Evolutionary conservation across 169 alveolate species (phyloP).

Genomic region (Eimeria praecox): DNA sequence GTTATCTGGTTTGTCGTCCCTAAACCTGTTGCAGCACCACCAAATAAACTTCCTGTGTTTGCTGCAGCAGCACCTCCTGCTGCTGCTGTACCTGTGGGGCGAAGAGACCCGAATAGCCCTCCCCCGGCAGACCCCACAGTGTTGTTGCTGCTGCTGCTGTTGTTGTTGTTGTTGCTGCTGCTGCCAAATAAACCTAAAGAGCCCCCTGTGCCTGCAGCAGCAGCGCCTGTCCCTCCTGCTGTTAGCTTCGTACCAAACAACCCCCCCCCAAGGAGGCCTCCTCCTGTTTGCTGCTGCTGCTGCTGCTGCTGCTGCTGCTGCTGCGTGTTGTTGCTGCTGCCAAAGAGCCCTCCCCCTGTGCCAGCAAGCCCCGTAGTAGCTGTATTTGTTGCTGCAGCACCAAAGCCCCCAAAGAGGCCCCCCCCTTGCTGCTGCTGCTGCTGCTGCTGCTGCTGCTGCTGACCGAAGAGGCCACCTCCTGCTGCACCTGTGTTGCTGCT

Average conservation of each 20-base stretch:
- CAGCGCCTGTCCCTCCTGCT: neutral
- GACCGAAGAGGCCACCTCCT: constrained; percentile 49
- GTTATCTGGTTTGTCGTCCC: neutral
- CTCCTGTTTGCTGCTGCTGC: constrained; percentile 67
- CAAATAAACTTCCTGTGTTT: neutral
- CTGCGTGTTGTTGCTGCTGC: constrained; percentile 25
- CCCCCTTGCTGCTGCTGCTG: constrained; percentile 1
- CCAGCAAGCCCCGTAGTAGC: neutral
- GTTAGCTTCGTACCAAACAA: constrained; percentile 62
- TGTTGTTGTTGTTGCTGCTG: constrained; percentile 41
- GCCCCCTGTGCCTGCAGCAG: constrained; percentile 34
- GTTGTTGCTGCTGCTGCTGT: neutral
- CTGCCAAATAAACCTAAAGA: constrained; percentile 44
- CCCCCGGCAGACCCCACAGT: too few species aligned
- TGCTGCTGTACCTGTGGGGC: constrained; percentile 47
- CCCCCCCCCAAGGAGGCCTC: constrained; percentile 56
- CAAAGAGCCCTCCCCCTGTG: constrained; percentile 55
- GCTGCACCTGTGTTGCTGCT: neutral
- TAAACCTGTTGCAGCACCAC: neutral
- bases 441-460: constrained; percentile 67
- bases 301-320: constrained; percentile 77
- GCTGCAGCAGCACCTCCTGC: constrained; percentile 4
- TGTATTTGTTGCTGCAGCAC: constrained; percentile 39
- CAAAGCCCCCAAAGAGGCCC: constrained; percentile 45
- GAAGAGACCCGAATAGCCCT: constrained; percentile 63